Conservation (phyloP, 2,329 filamentous ascomycete genomes). For the Colletotrichum eremochloae region DNA sequence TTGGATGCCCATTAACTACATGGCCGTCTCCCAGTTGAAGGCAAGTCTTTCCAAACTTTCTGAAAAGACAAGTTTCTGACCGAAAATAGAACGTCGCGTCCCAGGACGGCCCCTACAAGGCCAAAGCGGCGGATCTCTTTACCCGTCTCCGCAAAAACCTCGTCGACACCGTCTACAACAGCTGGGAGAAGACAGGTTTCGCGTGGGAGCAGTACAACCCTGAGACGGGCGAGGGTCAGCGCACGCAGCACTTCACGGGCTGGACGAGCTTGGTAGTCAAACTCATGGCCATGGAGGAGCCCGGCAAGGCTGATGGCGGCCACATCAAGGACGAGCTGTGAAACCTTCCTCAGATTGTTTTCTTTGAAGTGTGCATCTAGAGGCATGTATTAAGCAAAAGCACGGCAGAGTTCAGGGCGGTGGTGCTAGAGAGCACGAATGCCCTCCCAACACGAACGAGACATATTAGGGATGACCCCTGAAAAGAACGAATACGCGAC, state of each 20-base stretch:
- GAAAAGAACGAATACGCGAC: not conserved
- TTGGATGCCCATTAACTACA: conserved; percentile 97
- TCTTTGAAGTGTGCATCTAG: not conserved
- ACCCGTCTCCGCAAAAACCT: conserved; percentile 83
- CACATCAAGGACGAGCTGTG: conserved; percentile 64
- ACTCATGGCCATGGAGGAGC: conserved; percentile 93
- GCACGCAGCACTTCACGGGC: conserved; percentile 97
- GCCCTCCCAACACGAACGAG: not conserved
- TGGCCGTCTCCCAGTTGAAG: conserved; percentile 82
- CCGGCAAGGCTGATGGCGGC: conserved; percentile 52
- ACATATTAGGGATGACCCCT: not conserved
- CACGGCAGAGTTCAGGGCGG: conserved; percentile 14
- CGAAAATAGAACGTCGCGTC: conserved; percentile 72
- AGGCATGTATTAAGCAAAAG: conserved; percentile 27
- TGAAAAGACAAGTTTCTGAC: not conserved
- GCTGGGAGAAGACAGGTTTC: conserved; percentile 93
- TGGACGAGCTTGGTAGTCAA: conserved; percentile 99
- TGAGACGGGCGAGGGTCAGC: conserved; percentile 91
- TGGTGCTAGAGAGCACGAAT: not conserved
- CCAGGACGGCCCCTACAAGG: conserved; percentile 75
- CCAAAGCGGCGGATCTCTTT: conserved; percentile 80
- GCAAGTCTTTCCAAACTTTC: conserved; percentile 64
- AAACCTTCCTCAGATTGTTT: conserved; percentile 23
- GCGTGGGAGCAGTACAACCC: conserved; percentile 99
- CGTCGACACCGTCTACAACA: conserved; percentile 87